Evolutionary conservation across 2,329 filamentous ascomycete genomes (phyloP).

Genomic region (Aureobasidium sp.): DNA sequence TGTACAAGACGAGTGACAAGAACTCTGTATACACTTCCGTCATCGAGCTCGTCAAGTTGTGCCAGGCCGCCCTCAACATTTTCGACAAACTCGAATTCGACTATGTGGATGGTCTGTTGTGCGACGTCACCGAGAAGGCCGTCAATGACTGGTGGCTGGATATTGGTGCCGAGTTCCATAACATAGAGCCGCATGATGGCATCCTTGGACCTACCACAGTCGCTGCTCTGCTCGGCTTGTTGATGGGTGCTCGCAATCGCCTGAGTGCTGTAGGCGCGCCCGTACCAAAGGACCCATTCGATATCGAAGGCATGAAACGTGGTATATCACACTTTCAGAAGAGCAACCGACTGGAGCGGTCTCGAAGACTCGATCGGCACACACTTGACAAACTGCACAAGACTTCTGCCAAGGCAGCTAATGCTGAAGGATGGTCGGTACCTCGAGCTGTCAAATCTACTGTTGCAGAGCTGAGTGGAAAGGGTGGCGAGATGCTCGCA

Average conservation of each 20-base stretch:
- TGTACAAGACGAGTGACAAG: slow-evolving; percentile 80
- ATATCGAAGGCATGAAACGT: slow-evolving; percentile 70
- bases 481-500: slow-evolving; percentile 88
- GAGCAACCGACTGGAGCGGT: slow-evolving; percentile 68
- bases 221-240: slow-evolving; percentile 72
- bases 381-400: slow-evolving; percentile 74
- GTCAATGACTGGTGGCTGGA: slow-evolving; percentile 95
- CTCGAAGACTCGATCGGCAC: slow-evolving; percentile 69
- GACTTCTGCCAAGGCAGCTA: slow-evolving; percentile 81
- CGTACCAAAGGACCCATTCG: slow-evolving; percentile 84
- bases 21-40: slow-evolving; percentile 71
- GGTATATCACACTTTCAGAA: slow-evolving; percentile 88
- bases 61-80: slow-evolving; percentile 77
- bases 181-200: slow-evolving; percentile 84
- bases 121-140: slow-evolving; percentile 83
- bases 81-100: slow-evolving; percentile 82
- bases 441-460: slow-evolving; percentile 91
- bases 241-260: slow-evolving; percentile 84
- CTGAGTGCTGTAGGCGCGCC: slow-evolving; percentile 77
- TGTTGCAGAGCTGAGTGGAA: slow-evolving; percentile 85
- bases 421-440: slow-evolving; percentile 84
- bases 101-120: slow-evolving; percentile 85
- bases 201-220: slow-evolving; percentile 89
- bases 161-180: slow-evolving; percentile 84
- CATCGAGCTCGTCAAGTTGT: slow-evolving; percentile 80